phyloP scores from a whole-genome alignment of 225 moss, liverwort and hornwort genomes.

The Marchantia paleacea region DNA sequence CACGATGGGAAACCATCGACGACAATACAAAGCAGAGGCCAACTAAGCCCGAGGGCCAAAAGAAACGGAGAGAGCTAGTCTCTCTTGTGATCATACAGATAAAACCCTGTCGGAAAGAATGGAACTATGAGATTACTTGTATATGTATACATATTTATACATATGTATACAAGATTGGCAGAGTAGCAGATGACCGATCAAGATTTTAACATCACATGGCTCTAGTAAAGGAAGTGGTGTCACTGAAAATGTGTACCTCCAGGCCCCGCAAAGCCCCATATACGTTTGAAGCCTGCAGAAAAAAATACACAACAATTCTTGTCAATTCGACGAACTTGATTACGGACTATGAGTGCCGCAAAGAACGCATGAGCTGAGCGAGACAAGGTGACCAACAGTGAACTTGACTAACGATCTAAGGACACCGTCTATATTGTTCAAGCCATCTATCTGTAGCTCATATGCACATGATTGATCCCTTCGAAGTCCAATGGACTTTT shows the following conservation, averaged over 20 bases:
- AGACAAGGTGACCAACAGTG: not conserved
- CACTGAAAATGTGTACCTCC: slow-evolving; percentile 33
- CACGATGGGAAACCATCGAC: too few relatives aligned
- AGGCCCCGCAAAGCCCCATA: slow-evolving; percentile 53
- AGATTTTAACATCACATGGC: not conserved
- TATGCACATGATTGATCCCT: not conserved
- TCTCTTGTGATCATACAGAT: too few relatives aligned
- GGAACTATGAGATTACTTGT: too few relatives aligned
- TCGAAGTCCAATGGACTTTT: not conserved
- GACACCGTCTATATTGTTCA: not conserved
- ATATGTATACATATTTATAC: too few relatives aligned
- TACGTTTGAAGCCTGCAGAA: slow-evolving; percentile 45
- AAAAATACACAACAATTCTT: not conserved
- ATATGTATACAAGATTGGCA: too few relatives aligned
- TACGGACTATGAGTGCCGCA: not conserved
- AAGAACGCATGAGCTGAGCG: not conserved
- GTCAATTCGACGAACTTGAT: not conserved
- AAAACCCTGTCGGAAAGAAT: too few relatives aligned
- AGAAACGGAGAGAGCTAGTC: too few relatives aligned
- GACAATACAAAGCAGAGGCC: too few relatives aligned
- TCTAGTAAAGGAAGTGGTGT: not conserved
- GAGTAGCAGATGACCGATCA: too few relatives aligned
- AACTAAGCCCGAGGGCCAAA: too few relatives aligned
- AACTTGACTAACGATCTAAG: not conserved
- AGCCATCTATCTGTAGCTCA: not conserved